Base-by-base conservation (phyloP, 164 flowering plant genomes). In the Chimonanthus salicifolius region DNA sequence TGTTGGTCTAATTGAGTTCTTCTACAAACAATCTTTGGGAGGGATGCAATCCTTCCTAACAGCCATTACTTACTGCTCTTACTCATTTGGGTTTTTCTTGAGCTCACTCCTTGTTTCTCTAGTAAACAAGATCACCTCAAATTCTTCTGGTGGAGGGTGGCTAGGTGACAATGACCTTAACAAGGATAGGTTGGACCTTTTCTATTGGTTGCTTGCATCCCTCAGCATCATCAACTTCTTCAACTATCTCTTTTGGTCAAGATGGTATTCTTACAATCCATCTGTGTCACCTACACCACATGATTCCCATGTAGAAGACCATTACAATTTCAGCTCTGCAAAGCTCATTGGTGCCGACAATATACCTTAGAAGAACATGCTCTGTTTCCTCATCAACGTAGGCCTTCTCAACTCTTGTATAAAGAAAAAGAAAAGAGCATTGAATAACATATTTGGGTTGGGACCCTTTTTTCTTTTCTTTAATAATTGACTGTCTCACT, bases 1-100 rank as follows among this genome's bases (percentile, higher is more conserved):
- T 0, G 92, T 88, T 21, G 94, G 94, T 5, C 83, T 90, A 11
- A 79, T 88, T 6, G 94, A 90, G 78, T 90, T 90, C 76, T 88
- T 90, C 82, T 90, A 90, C 80, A 81, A 81, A 65, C 88, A 90
- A 60, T 81, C 87, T 20, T 45, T 79, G 63, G 75, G 84, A 74
- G 90, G 90, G 68, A 90, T 88, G 94, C 89, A 86, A 54, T 83
- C 92, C 13, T 86, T 90, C 62, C 49, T 85, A 54, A 90, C 90
- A 15, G 90, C 92, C 72, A 82, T 90, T 76, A 86, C 92, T 18
- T 88, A 86, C 47, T 87, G 88, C 68, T 88, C 94, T 0, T 87
- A 83, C 76, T 85, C 92, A 51, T 87, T 88, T 60, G 94, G 94
- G 58, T 90, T 87, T 74, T 90, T 84, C 76, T 76, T 90, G 66